Evolutionary conservation across 1,139 yeast genomes (phyloP), one percentile per base, ranked within the genome.

Genomic region (Candida frijolesensis): DNA sequence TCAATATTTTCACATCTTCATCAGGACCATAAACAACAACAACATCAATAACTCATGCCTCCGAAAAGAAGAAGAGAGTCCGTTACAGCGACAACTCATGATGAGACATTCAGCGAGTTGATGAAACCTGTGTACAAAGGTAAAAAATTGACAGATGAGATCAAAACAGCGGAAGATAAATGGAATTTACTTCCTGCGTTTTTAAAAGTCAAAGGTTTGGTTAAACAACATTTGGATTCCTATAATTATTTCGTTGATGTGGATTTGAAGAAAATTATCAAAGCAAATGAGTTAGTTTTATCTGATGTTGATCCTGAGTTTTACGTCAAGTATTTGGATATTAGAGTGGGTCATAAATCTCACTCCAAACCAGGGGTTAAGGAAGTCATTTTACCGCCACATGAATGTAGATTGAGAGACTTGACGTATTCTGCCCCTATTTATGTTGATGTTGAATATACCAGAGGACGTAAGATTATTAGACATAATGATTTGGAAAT

Each of bases 231-330:
- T 74, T 76, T 95, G 64, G 99, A 94, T 64, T 94, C 99, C 15
- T 94, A 91, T 78, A 92, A 94, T 65, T 94, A 89, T 70, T 94
- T 94, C 68, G 96, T 94, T 29, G 98, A 95, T 63, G 85, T 84
- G 9, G 99, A 94, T 65, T 79, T 94, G 67, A 90, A 88, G 70
- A 94, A 94, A 66, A 95, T 94, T 65, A 87, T 94, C 55, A 76
- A 82, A 60, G 99, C 99, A 29, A 94, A 94, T 67, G 95, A 92
- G 68, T 72, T 83, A 54, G 92, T 94, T 38, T 76, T 94, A 42
- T 86, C 96, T 57, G 99, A 94, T 68, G 98, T 94, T 32, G 98
- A 92, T 71, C 99, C 99, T 0, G 97, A 92, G 64, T 94, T 94
- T 64, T 94, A 92, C 63, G 77, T 95, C 64, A 90, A 90, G 61